Conservation (phyloP, 768 basidiomycete genomes). For the Termitomyces sp. region DNA sequence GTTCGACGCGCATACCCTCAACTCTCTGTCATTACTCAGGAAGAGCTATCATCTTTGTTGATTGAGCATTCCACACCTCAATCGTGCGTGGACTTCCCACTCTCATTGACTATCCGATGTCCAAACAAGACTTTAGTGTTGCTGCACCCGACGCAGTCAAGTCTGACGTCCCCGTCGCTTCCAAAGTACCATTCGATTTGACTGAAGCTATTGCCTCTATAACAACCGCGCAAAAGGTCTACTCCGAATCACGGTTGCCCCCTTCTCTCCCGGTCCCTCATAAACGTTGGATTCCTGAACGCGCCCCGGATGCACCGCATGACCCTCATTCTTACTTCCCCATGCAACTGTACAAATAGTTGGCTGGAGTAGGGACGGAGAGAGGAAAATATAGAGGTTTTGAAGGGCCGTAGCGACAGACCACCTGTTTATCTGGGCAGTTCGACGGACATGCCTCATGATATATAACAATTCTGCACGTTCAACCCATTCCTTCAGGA, state of each 20-base stretch:
- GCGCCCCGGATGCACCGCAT: constrained; percentile 78
- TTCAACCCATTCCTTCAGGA: background rate
- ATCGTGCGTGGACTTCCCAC: constrained; percentile 45
- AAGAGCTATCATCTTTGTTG: constrained; percentile 74
- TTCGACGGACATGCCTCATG: background rate
- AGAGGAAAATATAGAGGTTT: too few species aligned
- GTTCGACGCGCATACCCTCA: constrained; percentile 91
- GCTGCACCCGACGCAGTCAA: constrained; percentile 46
- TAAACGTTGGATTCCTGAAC: constrained; percentile 72
- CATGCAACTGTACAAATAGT: constrained; percentile 62
- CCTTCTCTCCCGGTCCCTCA: constrained; percentile 66
- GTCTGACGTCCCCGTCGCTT: constrained; percentile 40
- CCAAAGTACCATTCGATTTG: constrained; percentile 51
- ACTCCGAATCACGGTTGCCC: constrained; percentile 63
- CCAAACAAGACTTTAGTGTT: constrained; percentile 34
- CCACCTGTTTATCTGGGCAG: background rate
- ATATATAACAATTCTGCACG: background rate
- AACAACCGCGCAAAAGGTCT: constrained; percentile 51
- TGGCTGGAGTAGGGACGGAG: background rate
- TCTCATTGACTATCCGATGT: background rate
- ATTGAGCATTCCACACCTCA: constrained; percentile 69
- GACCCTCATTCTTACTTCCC: constrained; percentile 81
- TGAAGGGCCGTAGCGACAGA: background rate
- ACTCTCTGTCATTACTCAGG: constrained; percentile 83
- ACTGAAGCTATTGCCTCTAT: constrained; percentile 70